Evolutionary conservation across 2,329 filamentous ascomycete species (phyloP), one percentile per base, ranked within the genome.

Genomic region (Rugonectria rugulosa): DNA sequence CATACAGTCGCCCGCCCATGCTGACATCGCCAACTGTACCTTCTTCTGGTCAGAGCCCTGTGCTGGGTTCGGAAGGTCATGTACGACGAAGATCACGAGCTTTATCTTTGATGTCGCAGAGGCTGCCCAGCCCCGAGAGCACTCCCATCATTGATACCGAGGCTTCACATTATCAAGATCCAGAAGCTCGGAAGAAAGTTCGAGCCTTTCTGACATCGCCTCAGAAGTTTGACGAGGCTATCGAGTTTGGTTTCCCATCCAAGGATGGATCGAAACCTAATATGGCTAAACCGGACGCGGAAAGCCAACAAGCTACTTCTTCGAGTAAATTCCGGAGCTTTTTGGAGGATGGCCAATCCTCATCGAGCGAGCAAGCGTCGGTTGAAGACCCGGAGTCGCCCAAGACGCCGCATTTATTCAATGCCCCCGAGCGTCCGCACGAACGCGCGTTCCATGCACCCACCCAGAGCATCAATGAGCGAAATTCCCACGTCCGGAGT

Each of bases 201-300:
- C 87, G 92, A 11, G 87, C 91, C 6, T 97, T 93, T 67, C 83
- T 97, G 17, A 90, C 91, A 7, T 96, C 92, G 1, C 90, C 93
- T 1, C 91, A 96, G 64, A 97, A 96, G 70, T 98, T 98, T 65
- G 94, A 98, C 70, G 94, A 98, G 74, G 92, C 91, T 1, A 85
- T 98, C 47, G 91, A 96, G 70, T 97, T 96, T 73, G 94, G 94
- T 1, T 98, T 97, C 66, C 92, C 92, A 0, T 86, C 88, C 0
- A 79, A 79, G 29, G 81, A 86, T 27, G 73, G 74, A n/a, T 65
- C 64, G 2, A 60, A 72, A 3, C 66, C 72, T 19, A 69, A 71
- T 8, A 73, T 75, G 12, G 61, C 46, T n/a, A 60, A 60, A 6
- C 50, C 60, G 4, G 57, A 65, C 26, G 65, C 61, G 60, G 49